Conservation (phyloP, 2,329 filamentous ascomycete species). For the Chrysoporthe cubensis region DNA sequence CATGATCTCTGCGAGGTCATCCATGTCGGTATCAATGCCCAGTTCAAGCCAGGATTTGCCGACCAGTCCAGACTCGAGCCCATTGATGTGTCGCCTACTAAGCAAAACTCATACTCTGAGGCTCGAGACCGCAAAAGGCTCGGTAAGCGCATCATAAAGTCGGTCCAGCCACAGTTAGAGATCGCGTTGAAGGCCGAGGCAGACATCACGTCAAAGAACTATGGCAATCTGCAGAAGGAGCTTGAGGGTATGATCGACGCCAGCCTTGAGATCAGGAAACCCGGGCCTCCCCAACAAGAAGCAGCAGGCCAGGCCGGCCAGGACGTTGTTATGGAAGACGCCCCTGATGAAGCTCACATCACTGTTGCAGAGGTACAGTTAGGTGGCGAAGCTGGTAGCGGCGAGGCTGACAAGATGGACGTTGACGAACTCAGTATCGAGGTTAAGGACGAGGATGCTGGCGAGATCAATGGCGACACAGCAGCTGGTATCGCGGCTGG, state of each 20-base stretch:
- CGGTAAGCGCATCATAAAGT: conserved; percentile 88
- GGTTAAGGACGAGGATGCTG: conserved; percentile 39
- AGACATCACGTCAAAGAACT: conserved; percentile 73
- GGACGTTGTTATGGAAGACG: conserved; percentile 58
- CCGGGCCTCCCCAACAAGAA: conserved; percentile 41
- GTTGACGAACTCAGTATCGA: conserved; percentile 35
- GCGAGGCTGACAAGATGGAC: conserved; percentile 35
- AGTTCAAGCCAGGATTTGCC: conserved; percentile 37
- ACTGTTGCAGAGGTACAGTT: conserved; percentile 45
- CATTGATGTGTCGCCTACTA: conserved; percentile 54
- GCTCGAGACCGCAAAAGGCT: conserved; percentile 80
- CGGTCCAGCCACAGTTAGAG: conserved; percentile 77
- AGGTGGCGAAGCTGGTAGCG: conserved; percentile 40
- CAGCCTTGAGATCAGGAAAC: conserved; percentile 61
- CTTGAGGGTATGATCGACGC: conserved; percentile 74
- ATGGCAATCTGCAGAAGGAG: conserved; percentile 72
- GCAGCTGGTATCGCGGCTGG: conserved; percentile 35
- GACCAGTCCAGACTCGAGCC: conserved; percentile 38
- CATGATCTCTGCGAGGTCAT: conserved; percentile 61
- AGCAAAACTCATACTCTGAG: conserved; percentile 62
- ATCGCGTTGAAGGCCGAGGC: conserved; percentile 78
- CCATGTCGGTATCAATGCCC: conserved; percentile 53
- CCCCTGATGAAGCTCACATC: conserved; percentile 49
- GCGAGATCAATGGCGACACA: conserved; percentile 37
- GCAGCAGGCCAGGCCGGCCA: conserved; percentile 46